These are phyloP conservation scores for Tricholoma hemisulphureum DNA, from an alignment of 768 basidiomycete genomes.

Conservation along the genomic window DNA sequence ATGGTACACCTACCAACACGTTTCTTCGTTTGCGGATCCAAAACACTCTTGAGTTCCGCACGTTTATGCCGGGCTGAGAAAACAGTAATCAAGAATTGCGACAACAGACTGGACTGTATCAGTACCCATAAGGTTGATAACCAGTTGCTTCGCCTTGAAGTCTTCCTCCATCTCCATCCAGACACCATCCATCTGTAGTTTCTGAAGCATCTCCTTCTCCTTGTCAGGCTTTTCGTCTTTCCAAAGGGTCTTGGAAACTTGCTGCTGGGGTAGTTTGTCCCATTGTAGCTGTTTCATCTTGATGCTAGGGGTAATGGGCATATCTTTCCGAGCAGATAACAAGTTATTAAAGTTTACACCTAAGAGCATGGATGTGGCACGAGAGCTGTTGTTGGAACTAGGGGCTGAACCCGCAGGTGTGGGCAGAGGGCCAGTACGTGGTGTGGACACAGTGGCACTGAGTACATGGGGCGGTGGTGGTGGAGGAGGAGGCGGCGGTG, in stretches of 20 bases:
- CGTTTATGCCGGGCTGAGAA: constrained; percentile 72
- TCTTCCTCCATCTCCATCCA: constrained; percentile 98
- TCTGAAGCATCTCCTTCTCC: constrained; percentile 78
- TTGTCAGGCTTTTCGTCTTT: constrained; percentile 63
- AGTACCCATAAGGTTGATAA: constrained; percentile 84
- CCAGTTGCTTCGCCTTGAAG: constrained; percentile 94
- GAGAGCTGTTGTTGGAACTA: constrained; percentile 46
- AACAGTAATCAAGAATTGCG: constrained; percentile 12
- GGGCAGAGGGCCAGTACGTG: constrained; percentile 30
- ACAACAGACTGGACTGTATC: constrained; percentile 5
- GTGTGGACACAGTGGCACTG: constrained; percentile 21
- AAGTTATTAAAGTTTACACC: constrained; percentile 57
- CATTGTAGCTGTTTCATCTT: constrained; percentile 99
- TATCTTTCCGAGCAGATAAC: constrained; percentile 74
- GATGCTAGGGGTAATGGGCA: constrained; percentile 77
- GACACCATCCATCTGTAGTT: constrained; percentile 80
- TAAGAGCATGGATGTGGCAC: constrained; percentile 53
- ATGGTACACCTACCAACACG: constrained; percentile 70
- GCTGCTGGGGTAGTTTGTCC: constrained; percentile 94
- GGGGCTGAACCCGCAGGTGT: constrained; percentile 29
- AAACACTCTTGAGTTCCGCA: constrained; percentile 87
- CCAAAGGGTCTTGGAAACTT: constrained; percentile 85
- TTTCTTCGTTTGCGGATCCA: constrained; percentile 90
- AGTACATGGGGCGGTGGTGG: constrained; percentile 11
- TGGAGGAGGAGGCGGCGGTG: constrained; percentile 36